phyloP scores from a whole-genome alignment of 176 grass and related monocot genomes.

The Carex myosuroides region DNA sequence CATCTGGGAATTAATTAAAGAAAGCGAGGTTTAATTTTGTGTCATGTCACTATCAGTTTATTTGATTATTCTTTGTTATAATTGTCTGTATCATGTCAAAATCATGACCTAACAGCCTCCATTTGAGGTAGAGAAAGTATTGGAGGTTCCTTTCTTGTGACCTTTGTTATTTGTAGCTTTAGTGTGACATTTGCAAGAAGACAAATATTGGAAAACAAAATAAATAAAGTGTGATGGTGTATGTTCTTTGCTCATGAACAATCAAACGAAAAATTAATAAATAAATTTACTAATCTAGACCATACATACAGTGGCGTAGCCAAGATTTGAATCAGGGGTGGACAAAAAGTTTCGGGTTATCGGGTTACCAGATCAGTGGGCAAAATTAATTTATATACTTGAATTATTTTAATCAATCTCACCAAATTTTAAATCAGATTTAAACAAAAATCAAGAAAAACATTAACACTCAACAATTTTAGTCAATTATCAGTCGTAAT shows the following conservation, averaged over 20 bases:
- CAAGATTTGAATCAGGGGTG: too few species aligned
- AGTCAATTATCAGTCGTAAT: too few species aligned
- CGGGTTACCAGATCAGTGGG: too few species aligned
- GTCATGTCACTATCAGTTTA: neutral
- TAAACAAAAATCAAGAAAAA: too few species aligned
- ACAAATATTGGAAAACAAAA: neutral
- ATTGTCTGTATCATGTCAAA: neutral
- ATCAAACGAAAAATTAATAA: neutral
- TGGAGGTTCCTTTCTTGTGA: constrained; percentile 18
- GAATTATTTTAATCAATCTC: too few species aligned
- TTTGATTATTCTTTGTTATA: constrained; percentile 14
- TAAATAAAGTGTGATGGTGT: neutral
- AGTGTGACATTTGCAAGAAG: neutral
- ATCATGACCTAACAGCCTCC: neutral
- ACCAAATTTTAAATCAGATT: too few species aligned
- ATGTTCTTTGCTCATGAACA: neutral
- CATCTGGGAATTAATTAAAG: constrained; percentile 2
- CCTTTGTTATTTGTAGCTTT: neutral
- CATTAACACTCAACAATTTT: too few species aligned
- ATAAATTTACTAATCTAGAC: too few species aligned
- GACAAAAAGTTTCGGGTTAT: too few species aligned
- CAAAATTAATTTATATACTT: too few species aligned
- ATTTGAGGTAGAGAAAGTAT: neutral
- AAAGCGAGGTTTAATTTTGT: neutral
- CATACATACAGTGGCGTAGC: too few species aligned